Percentiles rank a stretch among this genome's conserved stretches.
phyloP scores from a whole-genome alignment of 495 filamentous ascomycete genomes.

The Beverwykella pulmonaria region DNA sequence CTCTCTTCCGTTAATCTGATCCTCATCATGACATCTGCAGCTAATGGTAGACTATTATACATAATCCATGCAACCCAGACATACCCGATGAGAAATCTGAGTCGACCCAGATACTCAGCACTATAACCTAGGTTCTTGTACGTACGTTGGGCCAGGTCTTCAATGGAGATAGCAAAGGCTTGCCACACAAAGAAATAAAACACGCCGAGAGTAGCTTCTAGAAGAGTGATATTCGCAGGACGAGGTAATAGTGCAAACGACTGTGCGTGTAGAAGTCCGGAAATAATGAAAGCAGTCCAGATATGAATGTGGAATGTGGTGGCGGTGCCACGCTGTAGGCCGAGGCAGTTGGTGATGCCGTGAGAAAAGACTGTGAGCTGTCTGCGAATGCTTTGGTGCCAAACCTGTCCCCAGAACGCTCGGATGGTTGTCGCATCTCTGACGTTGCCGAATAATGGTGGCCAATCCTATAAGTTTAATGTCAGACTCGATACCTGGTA shows the following conservation, averaged over 20 bases:
- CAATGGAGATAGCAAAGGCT: conserved; percentile 7
- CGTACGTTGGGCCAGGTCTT: conserved; percentile 9
- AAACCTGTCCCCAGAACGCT: conserved; percentile 14
- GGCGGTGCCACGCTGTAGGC: not conserved
- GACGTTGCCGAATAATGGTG: conserved; percentile 9
- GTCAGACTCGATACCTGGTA: too few species aligned
- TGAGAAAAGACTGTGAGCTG: not conserved
- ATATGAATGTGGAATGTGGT: not conserved
- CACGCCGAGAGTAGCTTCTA: not conserved
- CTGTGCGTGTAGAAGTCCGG: conserved; percentile 6
- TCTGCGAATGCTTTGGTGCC: conserved; percentile 13
- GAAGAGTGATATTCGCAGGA: conserved; percentile 5
- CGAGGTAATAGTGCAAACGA: not conserved
- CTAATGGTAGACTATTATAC: conserved; percentile 9
- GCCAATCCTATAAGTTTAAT: conserved; percentile 13
- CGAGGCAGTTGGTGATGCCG: not conserved
- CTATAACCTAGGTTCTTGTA: not conserved
- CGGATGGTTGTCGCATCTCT: conserved; percentile 3
- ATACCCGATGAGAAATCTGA: conserved; percentile 2
- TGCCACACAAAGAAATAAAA: conserved; percentile 18
- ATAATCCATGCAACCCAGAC: conserved; percentile 6
- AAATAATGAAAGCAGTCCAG: conserved; percentile 18
- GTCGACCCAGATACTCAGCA: not conserved
- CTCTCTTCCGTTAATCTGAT: conserved; percentile 9
- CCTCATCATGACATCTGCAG: conserved; percentile 18